phyloP scores from a whole-genome alignment of 306 rosid species.

The Cucumis melo region DNA sequence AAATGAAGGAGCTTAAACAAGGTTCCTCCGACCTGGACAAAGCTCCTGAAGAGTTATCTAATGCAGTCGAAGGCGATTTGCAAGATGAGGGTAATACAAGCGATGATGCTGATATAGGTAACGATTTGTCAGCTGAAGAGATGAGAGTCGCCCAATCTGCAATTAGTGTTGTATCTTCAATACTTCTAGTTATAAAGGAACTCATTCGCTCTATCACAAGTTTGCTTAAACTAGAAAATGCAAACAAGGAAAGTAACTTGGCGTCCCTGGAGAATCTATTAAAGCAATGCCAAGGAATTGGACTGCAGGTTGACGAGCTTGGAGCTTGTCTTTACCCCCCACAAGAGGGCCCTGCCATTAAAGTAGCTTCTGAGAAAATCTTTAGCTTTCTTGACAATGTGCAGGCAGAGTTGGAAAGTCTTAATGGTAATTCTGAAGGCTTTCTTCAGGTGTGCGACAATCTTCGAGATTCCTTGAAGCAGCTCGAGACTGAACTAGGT shows the following conservation, averaged over 20 bases:
- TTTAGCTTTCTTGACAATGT: slow-evolving; percentile 34
- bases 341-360: slow-evolving; percentile 49
- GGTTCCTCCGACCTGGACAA: slow-evolving; percentile 28
- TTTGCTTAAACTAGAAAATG: slow-evolving; percentile 56
- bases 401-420: slow-evolving; percentile 28
- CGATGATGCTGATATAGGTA: slow-evolving; percentile 67
- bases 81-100: slow-evolving; percentile 25
- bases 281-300: slow-evolving; percentile 48
- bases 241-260: slow-evolving; percentile 26
- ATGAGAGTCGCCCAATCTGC: slow-evolving; percentile 63
- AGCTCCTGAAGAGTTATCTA: slow-evolving; percentile 14
- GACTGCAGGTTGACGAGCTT: slow-evolving; percentile 64
- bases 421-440: slow-evolving; percentile 39
- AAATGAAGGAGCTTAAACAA: slow-evolving; percentile 84
- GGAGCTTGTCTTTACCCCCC: slow-evolving; percentile 95
- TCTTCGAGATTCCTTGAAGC: slow-evolving; percentile 33
- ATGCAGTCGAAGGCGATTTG: slow-evolving; percentile 15
- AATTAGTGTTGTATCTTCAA: slow-evolving; percentile 37
- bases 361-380: slow-evolving; percentile 37
- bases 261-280: slow-evolving; percentile 68
- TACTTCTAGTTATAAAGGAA: slow-evolving; percentile 47
- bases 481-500: slow-evolving; percentile 33
- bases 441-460: slow-evolving; percentile 41
- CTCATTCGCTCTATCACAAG: slow-evolving; percentile 65
- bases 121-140: slow-evolving; percentile 75